Percentiles rank a stretch among this genome's conserved stretches.
These are phyloP conservation scores for Suillus sp. DNA, from an alignment of 768 basidiomycete species.

Conservation along the genomic window DNA sequence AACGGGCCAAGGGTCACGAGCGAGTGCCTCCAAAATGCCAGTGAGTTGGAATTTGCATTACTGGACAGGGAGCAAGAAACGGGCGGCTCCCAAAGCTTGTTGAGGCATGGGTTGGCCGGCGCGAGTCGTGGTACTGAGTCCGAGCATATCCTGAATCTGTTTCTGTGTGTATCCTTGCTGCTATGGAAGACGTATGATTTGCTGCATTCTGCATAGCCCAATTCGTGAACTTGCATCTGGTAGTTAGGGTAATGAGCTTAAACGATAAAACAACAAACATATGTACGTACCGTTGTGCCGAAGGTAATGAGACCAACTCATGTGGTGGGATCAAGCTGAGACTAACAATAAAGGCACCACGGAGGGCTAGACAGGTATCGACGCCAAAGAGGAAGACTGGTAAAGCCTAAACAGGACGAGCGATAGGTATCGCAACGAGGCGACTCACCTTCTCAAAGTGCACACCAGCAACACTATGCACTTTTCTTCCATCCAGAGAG, in stretches of 20 bases:
- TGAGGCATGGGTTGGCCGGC: slow-evolving; percentile 82
- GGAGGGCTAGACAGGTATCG: slow-evolving; percentile 93
- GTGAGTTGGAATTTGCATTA: slow-evolving; percentile 97
- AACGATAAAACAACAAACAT: not conserved
- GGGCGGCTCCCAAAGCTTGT: slow-evolving; percentile 79
- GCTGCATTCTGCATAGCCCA: slow-evolving; percentile 92
- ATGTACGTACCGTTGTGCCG: slow-evolving; percentile 54
- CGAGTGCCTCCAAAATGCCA: slow-evolving; percentile 83
- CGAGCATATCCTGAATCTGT: slow-evolving; percentile 98
- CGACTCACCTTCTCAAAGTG: too few relatives aligned
- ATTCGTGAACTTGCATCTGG: slow-evolving; percentile 97
- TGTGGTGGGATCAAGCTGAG: slow-evolving; percentile 90
- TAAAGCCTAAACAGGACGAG: slow-evolving; percentile 86
- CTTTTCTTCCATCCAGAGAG: too few relatives aligned
- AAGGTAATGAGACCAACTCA: slow-evolving; percentile 93
- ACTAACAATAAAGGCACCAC: slow-evolving; percentile 91
- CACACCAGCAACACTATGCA: too few relatives aligned
- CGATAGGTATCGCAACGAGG: too few relatives aligned
- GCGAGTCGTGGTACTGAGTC: slow-evolving; percentile 58
- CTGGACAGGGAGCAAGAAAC: slow-evolving; percentile 89
- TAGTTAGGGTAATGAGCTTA: not conserved
- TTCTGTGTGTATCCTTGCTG: slow-evolving; percentile 95
- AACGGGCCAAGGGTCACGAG: slow-evolving; percentile 96
- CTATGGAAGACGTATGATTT: slow-evolving; percentile 99
- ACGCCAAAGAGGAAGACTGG: slow-evolving; percentile 97